Evolutionary conservation across 495 filamentous ascomycete species (phyloP).

Genomic region (Aspergillus incahuasiensis): DNA sequence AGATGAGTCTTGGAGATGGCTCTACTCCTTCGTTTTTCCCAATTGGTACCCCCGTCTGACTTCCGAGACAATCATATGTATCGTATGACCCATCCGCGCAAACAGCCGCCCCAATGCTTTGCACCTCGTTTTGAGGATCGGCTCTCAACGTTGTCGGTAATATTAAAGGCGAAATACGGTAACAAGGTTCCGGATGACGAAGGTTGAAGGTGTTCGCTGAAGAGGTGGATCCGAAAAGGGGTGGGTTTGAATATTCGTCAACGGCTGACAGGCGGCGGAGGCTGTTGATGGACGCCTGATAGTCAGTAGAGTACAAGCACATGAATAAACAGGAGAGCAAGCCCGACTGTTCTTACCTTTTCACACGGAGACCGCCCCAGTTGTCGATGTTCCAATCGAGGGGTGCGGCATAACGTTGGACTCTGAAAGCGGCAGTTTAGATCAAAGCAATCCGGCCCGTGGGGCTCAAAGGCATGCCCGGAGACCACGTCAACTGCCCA

Average conservation of each 20-base stretch:
- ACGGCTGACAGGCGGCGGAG: background rate
- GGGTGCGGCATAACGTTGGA: conserved; percentile 1
- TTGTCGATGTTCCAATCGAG: conserved; percentile 13
- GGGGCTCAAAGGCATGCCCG: conserved; percentile 4
- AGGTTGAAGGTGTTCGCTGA: background rate
- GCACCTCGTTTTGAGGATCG: background rate
- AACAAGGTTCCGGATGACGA: background rate
- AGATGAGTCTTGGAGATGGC: background rate
- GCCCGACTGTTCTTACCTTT: background rate
- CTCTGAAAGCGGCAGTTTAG: conserved; percentile 14
- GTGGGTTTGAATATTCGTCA: background rate
- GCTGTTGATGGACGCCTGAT: background rate
- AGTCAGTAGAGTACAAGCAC: background rate
- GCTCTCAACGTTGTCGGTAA: background rate
- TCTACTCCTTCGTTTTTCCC: conserved; percentile 6
- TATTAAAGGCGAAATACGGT: background rate
- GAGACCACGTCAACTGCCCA: background rate
- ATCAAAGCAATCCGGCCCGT: conserved; percentile 11
- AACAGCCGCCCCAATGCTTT: background rate
- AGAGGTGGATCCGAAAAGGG: conserved; percentile 4
- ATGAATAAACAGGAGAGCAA: background rate
- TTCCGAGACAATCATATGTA: conserved; percentile 9
- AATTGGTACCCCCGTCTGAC: conserved; percentile 15
- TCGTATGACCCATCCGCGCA: conserved; percentile 20
- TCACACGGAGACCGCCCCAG: background rate